Conservation (phyloP, 495 filamentous ascomycete genomes). For the Chaetomium fimeti region DNA sequence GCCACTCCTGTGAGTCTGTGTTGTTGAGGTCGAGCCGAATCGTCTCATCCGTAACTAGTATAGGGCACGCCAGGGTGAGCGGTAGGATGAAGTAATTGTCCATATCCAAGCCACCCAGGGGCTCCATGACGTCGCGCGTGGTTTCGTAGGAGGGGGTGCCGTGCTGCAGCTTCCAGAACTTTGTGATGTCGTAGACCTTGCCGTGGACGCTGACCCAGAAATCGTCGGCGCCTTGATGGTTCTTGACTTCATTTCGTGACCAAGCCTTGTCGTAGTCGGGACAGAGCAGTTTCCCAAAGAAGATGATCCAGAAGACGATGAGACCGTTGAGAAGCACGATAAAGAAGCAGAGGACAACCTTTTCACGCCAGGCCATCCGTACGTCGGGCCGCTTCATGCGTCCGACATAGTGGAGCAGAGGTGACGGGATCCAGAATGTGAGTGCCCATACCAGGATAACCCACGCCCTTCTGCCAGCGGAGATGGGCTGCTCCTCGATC, state of each 20-base stretch:
- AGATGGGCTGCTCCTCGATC: conserved; percentile 67
- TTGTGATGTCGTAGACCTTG: conserved; percentile 85
- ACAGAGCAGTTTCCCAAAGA: conserved; percentile 79
- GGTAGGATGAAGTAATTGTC: conserved; percentile 84
- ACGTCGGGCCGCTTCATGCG: conserved; percentile 98
- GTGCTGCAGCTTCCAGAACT: conserved; percentile 82
- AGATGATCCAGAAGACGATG: conserved; percentile 91
- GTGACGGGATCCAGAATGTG: conserved; percentile 95
- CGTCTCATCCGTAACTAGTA: conserved; percentile 56
- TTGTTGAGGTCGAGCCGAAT: conserved; percentile 61
- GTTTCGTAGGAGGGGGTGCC: conserved; percentile 64
- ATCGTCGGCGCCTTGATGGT: conserved; percentile 68
- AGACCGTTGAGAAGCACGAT: conserved; percentile 80
- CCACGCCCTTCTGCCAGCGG: conserved; percentile 68
- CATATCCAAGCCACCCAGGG: conserved; percentile 72
- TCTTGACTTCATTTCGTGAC: conserved; percentile 67
- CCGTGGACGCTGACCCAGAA: conserved; percentile 89
- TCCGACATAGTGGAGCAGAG: conserved; percentile 71
- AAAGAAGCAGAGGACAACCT: conserved; percentile 74
- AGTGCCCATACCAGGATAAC: conserved; percentile 75
- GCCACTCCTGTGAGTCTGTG: conserved; percentile 42
- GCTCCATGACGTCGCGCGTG: conserved; percentile 65
- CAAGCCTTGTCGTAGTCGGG: conserved; percentile 91
- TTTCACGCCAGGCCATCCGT: conserved; percentile 95
- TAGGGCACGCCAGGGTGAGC: conserved; percentile 68